phyloP scores from a whole-genome alignment of 164 flowering plant genomes.

The Vitis labrusca region DNA sequence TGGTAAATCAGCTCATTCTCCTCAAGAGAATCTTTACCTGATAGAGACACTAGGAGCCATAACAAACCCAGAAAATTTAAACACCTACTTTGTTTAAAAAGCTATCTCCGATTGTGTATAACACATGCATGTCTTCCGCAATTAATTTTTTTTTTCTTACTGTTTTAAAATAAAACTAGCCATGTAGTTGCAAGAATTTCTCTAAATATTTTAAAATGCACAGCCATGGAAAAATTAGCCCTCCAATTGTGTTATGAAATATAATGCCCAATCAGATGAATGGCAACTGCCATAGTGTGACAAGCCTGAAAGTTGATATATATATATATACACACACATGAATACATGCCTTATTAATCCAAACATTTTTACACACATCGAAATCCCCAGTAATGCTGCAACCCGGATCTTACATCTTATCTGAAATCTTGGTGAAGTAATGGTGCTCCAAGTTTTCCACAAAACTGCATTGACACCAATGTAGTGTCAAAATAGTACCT shows the following conservation, averaged over 20 bases:
- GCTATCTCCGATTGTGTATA: too few relatives aligned
- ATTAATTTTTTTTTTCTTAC: too few relatives aligned
- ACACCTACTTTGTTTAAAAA: too few relatives aligned
- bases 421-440: not conserved
- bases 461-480: constrained; percentile 12
- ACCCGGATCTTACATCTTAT: constrained; percentile 1
- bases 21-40: too few relatives aligned
- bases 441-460: not conserved
- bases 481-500: constrained; percentile 3
- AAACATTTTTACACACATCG: not conserved
- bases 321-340: constrained; percentile 9
- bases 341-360: constrained; percentile 3
- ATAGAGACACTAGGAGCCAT: too few relatives aligned
- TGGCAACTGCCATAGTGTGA: constrained; percentile 1
- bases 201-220: not conserved
- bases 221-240: not conserved
- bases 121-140: too few relatives aligned
- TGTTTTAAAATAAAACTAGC: too few relatives aligned
- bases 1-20: too few relatives aligned
- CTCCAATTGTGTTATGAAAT: not conserved
- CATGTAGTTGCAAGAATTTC: too few relatives aligned
- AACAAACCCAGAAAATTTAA: too few relatives aligned
- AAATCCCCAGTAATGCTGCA: not conserved
- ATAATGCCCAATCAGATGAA: not conserved
- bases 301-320: not conserved